Evolutionary conservation across 345 rosid species (phyloP), one percentile per base, ranked within the genome.

Genomic region (Citrus reticulata): DNA sequence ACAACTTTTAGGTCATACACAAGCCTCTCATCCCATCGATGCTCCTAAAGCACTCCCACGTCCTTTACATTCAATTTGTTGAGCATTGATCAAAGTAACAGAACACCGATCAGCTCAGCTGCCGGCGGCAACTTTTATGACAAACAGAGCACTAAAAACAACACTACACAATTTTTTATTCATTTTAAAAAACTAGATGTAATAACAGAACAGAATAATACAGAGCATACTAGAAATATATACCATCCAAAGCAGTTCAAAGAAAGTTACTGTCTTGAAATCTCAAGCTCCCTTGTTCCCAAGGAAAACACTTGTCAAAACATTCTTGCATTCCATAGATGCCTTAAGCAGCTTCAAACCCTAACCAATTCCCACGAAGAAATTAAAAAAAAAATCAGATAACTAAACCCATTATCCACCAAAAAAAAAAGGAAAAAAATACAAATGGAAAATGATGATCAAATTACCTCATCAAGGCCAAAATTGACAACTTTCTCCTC

Each of bases 291-390:
- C 49, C 14, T 2, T 42, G 16, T 42, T 42, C 30, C n/a, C 27
- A 8, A 77, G 32, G 74, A 81, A 81, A 16, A 75, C 78, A 42
- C 63, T 75, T 9, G 81, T 83, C 8, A 86, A 78, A 60, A 82
- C 86, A 20, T 62, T 77, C 78, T 81, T 62, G 19, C 84, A 70
- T 40, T 77, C 68, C 11, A 86, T 9, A 2, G 81, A 79, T 39
- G 83, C 71, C 83, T 70, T 85, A 27, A 79, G 22, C 32, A 78
- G 30, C 39, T 74, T 64, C 55, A 78, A 19, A 34, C 68, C 79
- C 81, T 82, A 34, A 13, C 24, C 20, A 30, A 4, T 2, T 2
- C 10, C 4, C 19, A 32, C 4, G 22, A 64, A 64, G 20, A 27
- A 1, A 6, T 25, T 9, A 63, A 63, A 2, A 27, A 27, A 29